phyloP scores from a whole-genome alignment of 1,284 basidiomycete species.

The Puccinia hordei region DNA sequence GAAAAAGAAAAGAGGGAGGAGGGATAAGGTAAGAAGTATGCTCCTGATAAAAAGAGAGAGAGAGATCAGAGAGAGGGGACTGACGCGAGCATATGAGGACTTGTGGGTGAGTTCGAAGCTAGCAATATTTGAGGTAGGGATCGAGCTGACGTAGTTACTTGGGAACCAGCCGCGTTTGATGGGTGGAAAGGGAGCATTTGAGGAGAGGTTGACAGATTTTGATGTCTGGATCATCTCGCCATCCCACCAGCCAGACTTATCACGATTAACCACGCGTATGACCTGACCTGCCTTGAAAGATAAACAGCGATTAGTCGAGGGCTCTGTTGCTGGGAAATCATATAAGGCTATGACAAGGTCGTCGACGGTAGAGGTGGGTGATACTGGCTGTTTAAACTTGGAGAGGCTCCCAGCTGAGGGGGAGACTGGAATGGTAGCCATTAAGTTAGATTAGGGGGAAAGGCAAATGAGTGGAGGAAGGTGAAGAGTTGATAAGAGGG shows the following conservation, averaged over 20 bases:
- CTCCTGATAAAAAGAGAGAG: slow-evolving; percentile 17
- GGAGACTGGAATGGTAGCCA: slow-evolving; percentile 1
- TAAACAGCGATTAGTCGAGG: slow-evolving; percentile 67
- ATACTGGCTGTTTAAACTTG: neutral
- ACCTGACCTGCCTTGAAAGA: slow-evolving; percentile 85
- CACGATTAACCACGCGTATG: slow-evolving; percentile 82
- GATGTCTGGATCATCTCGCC: slow-evolving; percentile 75
- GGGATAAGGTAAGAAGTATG: neutral
- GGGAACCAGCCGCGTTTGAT: slow-evolving; percentile 91
- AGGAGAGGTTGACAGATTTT: slow-evolving; percentile 14
- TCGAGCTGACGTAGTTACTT: slow-evolving; percentile 65
- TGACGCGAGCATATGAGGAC: neutral
- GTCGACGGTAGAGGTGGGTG: neutral
- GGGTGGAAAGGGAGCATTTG: neutral
- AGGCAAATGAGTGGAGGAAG: too few relatives aligned
- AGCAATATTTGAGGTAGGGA: slow-evolving; percentile 1
- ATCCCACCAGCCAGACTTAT: slow-evolving; percentile 96
- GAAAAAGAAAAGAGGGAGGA: slow-evolving; percentile 25
- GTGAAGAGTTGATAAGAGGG: too few relatives aligned
- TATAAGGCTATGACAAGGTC: slow-evolving; percentile 40
- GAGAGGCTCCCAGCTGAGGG: neutral
- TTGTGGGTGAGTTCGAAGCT: neutral
- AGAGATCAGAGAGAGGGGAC: neutral
- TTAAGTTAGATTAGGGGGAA: neutral
- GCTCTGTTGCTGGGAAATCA: slow-evolving; percentile 28